Evolutionary conservation across 2,329 filamentous ascomycete species (phyloP), one percentile per base, ranked within the genome.

Genomic region (Sarocladiaceae sp.): DNA sequence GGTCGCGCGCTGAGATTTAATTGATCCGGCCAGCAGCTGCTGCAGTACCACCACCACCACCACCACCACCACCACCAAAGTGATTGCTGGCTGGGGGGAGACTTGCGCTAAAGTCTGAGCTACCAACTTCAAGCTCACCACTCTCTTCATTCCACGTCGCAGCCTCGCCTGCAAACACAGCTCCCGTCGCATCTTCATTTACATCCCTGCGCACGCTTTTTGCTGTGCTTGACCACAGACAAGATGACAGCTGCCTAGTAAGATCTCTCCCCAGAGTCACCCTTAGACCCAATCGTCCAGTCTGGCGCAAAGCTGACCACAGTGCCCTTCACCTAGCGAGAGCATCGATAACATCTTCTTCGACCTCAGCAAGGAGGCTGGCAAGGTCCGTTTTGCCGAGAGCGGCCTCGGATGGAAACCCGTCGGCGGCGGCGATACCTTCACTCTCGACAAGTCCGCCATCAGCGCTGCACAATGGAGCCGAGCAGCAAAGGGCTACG

Each of bases 331-430:
- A 21, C 41, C 9, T 48, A 83, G 79, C 55, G 93, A 98, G 80
- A 93, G 85, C 61, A 98, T 98, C 69, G 91, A 97, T 62, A 89
- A 88, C 68, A 95, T 97, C 69, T 90, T 93, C 68, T 81, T 98
- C 57, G 91, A 98, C 64, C 79, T 98, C 48, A 96, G 90, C 57
- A 93, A 89, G 66, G 85, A 93, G 66, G 78, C 82, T 47, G 93
- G 93, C 54, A 93, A 91, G 70, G 96, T 90, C 70, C 83, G 93
- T 61, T 90, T 98, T 59, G 90, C 91, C 51, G 91, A 97, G 63
- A 90, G 82, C 44, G 93, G 93, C 48, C 79, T 97, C 56, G 93
- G 91, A 45, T 98, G 94, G 94, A 95, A 95, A 67, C 88, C 91
- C 21, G 78, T 81, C 4, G 81, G 80, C 44, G 89, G 87, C 59